Evolutionary conservation across 1,284 basidiomycete species (phyloP).

Genomic region (Melanopsichium pennsylvanicum): DNA sequence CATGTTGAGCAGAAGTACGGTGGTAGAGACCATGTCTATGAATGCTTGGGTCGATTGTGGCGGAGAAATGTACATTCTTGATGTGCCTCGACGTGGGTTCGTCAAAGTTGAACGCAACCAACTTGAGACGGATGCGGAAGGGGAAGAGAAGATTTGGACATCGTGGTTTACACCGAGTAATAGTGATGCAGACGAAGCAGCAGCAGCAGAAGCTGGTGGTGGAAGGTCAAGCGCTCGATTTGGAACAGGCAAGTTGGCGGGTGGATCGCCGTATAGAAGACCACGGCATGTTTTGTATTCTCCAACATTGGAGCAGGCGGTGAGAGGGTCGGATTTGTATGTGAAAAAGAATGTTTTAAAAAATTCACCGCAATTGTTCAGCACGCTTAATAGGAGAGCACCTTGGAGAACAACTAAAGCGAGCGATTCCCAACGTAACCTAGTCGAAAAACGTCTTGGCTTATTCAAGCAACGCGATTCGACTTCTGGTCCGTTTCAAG

Average conservation of each 20-base stretch:
- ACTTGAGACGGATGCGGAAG: constrained; percentile 10
- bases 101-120: constrained; percentile 74
- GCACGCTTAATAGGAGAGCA: constrained; percentile 67
- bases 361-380: constrained; percentile 56
- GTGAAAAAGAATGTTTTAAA: constrained; percentile 71
- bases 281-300: constrained; percentile 29
- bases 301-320: constrained; percentile 68
- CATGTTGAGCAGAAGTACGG: constrained; percentile 70
- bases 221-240: background rate
- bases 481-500: background rate
- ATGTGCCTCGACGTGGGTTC: constrained; percentile 77
- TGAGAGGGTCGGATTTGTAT: constrained; percentile 77
- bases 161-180: constrained; percentile 36
- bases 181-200: constrained; percentile 40
- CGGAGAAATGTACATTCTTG: constrained; percentile 76
- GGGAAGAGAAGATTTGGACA: constrained; percentile 46
- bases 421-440: constrained; percentile 73
- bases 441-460: constrained; percentile 73
- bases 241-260: background rate
- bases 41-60: constrained; percentile 86
- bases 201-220: constrained; percentile 25
- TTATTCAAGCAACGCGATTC: constrained; percentile 3
- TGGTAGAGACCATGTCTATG: constrained; percentile 70
- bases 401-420: constrained; percentile 78
- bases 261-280: constrained; percentile 41